Evolutionary conservation across 768 basidiomycete genomes (phyloP).

Genomic region (Botryobasidium botryosum): DNA sequence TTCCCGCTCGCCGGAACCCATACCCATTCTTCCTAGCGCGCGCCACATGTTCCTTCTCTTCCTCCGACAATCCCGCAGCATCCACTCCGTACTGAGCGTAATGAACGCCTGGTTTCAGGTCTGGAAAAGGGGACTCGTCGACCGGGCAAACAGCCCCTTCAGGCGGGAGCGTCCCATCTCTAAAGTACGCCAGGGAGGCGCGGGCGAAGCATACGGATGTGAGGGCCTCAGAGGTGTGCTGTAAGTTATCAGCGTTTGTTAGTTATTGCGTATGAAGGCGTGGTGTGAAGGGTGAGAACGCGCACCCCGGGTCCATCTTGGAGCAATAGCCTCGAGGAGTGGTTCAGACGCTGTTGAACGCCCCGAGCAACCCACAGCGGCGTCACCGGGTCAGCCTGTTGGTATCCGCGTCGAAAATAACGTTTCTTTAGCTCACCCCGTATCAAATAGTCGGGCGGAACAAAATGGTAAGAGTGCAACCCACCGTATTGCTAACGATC

Average conservation of each 20-base stretch:
- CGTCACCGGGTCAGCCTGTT: no score
- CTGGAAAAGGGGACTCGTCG: not conserved
- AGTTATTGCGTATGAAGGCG: not conserved
- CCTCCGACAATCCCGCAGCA: no score
- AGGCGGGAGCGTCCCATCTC: not conserved
- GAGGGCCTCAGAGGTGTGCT: not conserved
- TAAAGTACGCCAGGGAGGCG: not conserved
- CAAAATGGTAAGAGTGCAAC: not conserved
- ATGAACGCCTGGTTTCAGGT: no score
- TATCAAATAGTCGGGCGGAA: not conserved
- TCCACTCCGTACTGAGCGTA: no score
- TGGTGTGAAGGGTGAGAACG: not conserved
- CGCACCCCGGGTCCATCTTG: not conserved
- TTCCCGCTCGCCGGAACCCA: no score
- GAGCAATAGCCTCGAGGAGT: not conserved
- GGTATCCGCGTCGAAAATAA: not conserved
- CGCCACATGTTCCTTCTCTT: no score
- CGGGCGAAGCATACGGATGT: not conserved
- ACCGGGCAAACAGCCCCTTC: not conserved
- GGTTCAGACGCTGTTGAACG: not conserved
- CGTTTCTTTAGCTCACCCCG: not conserved
- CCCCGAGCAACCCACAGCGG: no score
- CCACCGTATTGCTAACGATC: slow-evolving; percentile 1
- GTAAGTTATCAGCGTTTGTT: not conserved
- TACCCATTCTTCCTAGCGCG: no score